These are phyloP conservation scores for Talaromyces sp. DNA, from an alignment of 2,329 filamentous ascomycete species.

Conservation along the genomic window DNA sequence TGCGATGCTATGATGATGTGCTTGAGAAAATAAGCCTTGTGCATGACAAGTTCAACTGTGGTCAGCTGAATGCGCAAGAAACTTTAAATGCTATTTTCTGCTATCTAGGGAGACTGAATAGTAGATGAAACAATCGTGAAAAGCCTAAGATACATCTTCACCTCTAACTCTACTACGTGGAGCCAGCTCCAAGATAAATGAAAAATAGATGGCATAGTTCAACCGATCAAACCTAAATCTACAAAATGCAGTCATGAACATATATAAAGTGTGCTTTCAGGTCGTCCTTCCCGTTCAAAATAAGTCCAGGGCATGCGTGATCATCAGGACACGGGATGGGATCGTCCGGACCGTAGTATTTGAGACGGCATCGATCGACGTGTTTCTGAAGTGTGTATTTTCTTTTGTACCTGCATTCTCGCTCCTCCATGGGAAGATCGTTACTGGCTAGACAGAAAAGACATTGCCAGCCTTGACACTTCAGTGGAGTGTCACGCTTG, in stretches of 20 bases:
- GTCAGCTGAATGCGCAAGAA: too few relatives aligned
- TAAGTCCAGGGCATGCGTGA: neutral
- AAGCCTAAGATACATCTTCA: too few relatives aligned
- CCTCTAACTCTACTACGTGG: too few relatives aligned
- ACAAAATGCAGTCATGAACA: constrained; percentile 7
- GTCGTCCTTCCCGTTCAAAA: neutral
- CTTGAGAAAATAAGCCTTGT: neutral
- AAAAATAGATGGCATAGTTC: too few relatives aligned
- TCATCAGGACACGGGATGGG: constrained; percentile 4
- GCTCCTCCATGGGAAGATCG: constrained; percentile 7
- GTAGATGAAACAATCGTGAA: too few relatives aligned
- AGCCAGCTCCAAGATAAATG: too few relatives aligned
- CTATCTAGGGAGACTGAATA: too few relatives aligned
- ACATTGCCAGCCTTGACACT: constrained; percentile 9
- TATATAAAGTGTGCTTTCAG: constrained; percentile 8
- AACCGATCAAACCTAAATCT: too few relatives aligned
- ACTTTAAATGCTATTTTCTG: too few relatives aligned
- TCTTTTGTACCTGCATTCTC: constrained; percentile 2
- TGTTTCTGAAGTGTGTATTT: constrained; percentile 17
- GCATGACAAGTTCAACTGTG: neutral
- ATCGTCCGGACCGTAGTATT: neutral
- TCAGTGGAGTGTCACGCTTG: neutral
- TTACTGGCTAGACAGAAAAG: constrained; percentile 13
- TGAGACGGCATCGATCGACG: constrained; percentile 8
- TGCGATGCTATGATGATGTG: neutral